Percentiles rank a stretch among this genome's conserved stretches.
Evolutionary conservation across 2,329 filamentous ascomycete genomes (phyloP).

Genomic region (Arthrinium puccinioides): DNA sequence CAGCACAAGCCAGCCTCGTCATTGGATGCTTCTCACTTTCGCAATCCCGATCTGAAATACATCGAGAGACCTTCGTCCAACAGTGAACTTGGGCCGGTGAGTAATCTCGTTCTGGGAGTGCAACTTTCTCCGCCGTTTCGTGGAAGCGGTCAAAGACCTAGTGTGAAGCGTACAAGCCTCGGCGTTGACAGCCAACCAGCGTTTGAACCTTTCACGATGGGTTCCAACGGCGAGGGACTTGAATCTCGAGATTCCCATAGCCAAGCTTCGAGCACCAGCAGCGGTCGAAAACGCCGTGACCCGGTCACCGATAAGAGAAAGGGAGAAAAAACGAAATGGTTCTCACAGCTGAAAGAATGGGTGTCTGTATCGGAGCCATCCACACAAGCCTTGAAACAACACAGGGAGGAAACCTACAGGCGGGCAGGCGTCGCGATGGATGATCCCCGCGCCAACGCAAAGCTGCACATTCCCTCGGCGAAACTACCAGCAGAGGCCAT

Average conservation of each 20-base stretch:
- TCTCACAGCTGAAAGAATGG: constrained; percentile 40
- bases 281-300: constrained; percentile 4
- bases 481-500: constrained; percentile 37
- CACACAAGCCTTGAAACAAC: constrained; percentile 37
- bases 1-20: constrained; percentile 18
- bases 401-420: constrained; percentile 34
- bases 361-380: constrained; percentile 42
- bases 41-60: constrained; percentile 4
- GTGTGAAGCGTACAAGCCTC: background rate
- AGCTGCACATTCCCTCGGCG: constrained; percentile 38
- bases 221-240: too few species aligned
- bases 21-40: constrained; percentile 16
- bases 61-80: constrained; percentile 2
- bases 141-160: background rate
- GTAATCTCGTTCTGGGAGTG: background rate
- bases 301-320: constrained; percentile 14
- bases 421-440: constrained; percentile 35
- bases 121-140: background rate
- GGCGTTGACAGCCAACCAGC: background rate
- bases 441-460: constrained; percentile 35
- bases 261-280: background rate
- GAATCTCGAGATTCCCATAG: too few species aligned
- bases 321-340: constrained; percentile 26
- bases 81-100: background rate
- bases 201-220: constrained; percentile 6